Evolutionary conservation across 2,329 filamentous ascomycete genomes (phyloP).

Genomic region (Didymella pomorum): DNA sequence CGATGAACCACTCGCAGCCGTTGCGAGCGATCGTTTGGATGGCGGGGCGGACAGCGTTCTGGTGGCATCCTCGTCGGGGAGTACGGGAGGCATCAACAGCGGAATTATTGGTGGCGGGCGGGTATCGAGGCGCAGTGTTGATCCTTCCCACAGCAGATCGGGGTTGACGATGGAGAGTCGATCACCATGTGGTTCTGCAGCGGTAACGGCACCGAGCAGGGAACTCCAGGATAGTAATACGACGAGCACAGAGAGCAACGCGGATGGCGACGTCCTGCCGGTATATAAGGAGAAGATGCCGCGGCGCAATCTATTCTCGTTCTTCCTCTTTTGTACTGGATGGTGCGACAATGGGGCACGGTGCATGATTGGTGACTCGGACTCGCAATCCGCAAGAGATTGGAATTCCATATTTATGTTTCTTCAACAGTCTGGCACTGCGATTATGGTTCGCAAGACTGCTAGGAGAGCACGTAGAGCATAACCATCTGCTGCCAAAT

Average conservation of each 20-base stretch:
- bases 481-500: constrained; percentile 26
- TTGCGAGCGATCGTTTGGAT: constrained; percentile 37
- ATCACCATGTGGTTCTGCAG: constrained; percentile 43
- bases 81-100: constrained; percentile 47
- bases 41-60: constrained; percentile 32
- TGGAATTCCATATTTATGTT: constrained; percentile 26
- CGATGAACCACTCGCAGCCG: constrained; percentile 31
- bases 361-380: constrained; percentile 33
- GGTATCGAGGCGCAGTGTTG: constrained; percentile 42
- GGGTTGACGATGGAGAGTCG: constrained; percentile 36
- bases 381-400: constrained; percentile 30
- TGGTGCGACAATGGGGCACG: constrained; percentile 45
- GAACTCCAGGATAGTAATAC: constrained; percentile 37
- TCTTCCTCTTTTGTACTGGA: constrained; percentile 33
- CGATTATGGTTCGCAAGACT: constrained; percentile 31
- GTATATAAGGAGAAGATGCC: constrained; percentile 31
- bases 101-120: constrained; percentile 39
- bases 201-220: constrained; percentile 38
- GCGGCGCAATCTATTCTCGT: constrained; percentile 30
- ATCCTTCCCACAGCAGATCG: constrained; percentile 42
- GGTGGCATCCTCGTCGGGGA: constrained; percentile 35
- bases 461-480: constrained; percentile 26
- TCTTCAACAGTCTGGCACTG: constrained; percentile 21
- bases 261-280: constrained; percentile 20
- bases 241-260: constrained; percentile 39